Evolutionary conservation across 2,329 filamentous ascomycete species (phyloP).

Genomic region (Trichophyton equinum): DNA sequence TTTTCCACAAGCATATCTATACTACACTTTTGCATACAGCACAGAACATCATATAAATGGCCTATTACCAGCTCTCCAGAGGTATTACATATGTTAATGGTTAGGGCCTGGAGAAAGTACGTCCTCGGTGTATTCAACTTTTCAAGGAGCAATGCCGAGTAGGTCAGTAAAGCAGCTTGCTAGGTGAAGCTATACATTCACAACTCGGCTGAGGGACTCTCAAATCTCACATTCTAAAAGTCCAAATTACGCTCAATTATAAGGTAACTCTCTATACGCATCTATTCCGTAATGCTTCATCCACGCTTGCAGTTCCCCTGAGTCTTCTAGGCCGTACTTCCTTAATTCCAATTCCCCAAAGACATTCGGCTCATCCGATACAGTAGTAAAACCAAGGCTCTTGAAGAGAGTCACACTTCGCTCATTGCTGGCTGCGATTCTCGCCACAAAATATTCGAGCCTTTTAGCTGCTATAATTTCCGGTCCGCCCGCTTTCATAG

Average conservation of each 20-base stretch:
- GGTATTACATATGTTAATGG: not conserved
- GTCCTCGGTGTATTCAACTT: not conserved
- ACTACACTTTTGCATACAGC: not conserved
- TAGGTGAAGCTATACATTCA: not conserved
- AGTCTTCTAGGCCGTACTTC: constrained; percentile 20
- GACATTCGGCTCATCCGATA: constrained; percentile 43
- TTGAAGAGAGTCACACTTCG: constrained; percentile 50
- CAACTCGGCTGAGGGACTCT: not conserved
- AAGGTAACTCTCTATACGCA: constrained; percentile 24
- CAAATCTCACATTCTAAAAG: not conserved
- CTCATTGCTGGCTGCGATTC: constrained; percentile 47
- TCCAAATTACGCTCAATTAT: not conserved
- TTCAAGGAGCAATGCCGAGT: not conserved
- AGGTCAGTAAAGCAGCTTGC: not conserved
- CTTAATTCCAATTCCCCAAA: constrained; percentile 56
- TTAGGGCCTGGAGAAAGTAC: too few relatives aligned
- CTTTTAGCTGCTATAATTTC: constrained; percentile 6
- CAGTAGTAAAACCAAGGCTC: constrained; percentile 44
- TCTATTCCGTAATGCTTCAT: constrained; percentile 23
- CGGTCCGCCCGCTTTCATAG: constrained; percentile 13
- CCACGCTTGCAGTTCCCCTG: constrained; percentile 18
- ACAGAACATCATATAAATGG: not conserved
- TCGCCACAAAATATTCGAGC: constrained; percentile 43
- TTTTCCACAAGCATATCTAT: not conserved
- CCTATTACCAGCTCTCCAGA: not conserved